Evolutionary conservation across 805 yeast genomes (phyloP), one percentile per base, ranked within the genome.

Genomic region (Cyberlindnera galapagoensis): DNA sequence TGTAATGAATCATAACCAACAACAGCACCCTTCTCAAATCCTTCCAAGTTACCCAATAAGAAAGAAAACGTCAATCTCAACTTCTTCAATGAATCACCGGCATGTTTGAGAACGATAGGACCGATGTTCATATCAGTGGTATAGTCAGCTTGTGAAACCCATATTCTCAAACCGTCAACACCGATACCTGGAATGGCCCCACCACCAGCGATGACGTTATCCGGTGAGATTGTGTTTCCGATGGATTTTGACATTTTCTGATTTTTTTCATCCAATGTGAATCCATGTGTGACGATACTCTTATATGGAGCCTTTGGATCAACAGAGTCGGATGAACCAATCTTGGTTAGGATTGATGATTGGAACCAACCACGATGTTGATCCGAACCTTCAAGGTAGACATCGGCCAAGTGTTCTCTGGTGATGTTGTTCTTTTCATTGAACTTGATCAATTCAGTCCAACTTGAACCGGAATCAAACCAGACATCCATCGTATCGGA

Each of bases 341-440:
- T 70, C 49, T 76, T 82, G 16, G 94, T 87, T 36, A 92, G 62
- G 18, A 92, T 60, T 1, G 96, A 86, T 20, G 95, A 84, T 61
- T 92, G 99, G 55, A 92, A 92, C 99, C 99, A 92, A 1, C 99
- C 99, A 39, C 99, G 72, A 52, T 92, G 98, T 57, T 92, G 99
- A 52, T 92, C 99, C n/a, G 88, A 75, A 3, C 99, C 99, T 63
- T 92, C 99, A 10, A 90, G 57, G 51, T 86, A 90, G n/a, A 85
- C 69, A 56, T 88, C 94, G 0, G 94, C 80, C 5, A 76, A 45
- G n/a, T 59, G 61, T 0, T 60, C 62, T 19, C 76, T 62, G 2
- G 49, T 31, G 9, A 67, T 44, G 1, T 56, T 54, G 8, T 65
- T 49, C 21, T 59, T 56, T 3, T 60, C 40, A 4, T 45, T 39